phyloP scores from a whole-genome alignment of 371 early-diverging fungal genomes.

The Apophysomyces sp. region DNA sequence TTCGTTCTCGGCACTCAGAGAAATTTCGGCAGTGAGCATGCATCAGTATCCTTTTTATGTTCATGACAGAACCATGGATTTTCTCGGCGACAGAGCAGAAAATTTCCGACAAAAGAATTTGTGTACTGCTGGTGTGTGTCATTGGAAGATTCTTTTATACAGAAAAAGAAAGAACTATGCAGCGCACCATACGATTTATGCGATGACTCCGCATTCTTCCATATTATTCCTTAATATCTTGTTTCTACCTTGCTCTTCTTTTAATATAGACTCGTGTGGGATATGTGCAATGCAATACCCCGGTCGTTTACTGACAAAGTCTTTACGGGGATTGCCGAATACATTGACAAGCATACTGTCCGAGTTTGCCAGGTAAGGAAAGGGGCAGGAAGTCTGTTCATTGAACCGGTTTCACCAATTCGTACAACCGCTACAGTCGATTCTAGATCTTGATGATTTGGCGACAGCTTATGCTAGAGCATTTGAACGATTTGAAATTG shows the following conservation, averaged over 20 bases:
- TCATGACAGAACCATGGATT: not conserved
- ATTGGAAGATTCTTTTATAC: not conserved
- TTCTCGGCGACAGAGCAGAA: not conserved
- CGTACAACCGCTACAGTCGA: slow-evolving; percentile 32
- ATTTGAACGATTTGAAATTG: slow-evolving; percentile 70
- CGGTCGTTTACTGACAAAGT: slow-evolving; percentile 69
- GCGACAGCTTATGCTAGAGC: slow-evolving; percentile 71
- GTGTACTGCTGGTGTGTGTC: not conserved
- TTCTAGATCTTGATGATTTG: slow-evolving; percentile 67
- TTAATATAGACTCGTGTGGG: slow-evolving; percentile 38
- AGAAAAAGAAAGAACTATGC: not conserved
- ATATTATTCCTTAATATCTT: slow-evolving; percentile 3
- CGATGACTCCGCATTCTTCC: not conserved
- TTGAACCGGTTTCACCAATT: not conserved
- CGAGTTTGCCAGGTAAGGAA: slow-evolving; percentile 53
- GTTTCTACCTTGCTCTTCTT: not conserved
- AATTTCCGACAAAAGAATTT: not conserved
- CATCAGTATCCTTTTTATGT: slow-evolving; percentile 56
- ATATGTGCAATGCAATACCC: slow-evolving; percentile 78
- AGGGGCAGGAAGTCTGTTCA: not conserved
- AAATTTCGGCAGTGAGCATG: slow-evolving; percentile 71
- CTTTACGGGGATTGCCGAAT: slow-evolving; percentile 71
- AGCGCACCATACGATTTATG: not conserved
- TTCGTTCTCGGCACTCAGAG: slow-evolving; percentile 42
- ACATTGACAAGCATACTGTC: slow-evolving; percentile 57